A percentile compares a stretch with the other conserved stretches of the same genome.
Evolutionary conservation across 495 filamentous ascomycete genomes (phyloP).

Genomic region (Articulospora tetracladia): DNA sequence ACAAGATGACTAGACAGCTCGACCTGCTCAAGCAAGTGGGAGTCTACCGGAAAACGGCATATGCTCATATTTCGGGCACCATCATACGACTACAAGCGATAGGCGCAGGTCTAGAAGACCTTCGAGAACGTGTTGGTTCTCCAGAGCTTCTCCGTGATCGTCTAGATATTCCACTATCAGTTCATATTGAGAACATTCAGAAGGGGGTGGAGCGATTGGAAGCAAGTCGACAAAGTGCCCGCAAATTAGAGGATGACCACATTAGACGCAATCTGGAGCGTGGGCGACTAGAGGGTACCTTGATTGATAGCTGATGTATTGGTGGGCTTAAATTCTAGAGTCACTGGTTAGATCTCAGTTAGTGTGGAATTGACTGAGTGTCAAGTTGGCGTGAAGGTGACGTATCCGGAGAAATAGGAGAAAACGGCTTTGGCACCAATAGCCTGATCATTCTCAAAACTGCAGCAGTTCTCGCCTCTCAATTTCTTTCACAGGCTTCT

Average conservation of each 20-base stretch:
- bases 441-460: too few species aligned
- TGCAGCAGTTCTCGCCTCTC: too few species aligned
- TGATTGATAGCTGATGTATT: conserved; percentile 10
- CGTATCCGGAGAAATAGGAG: too few species aligned
- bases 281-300: conserved; percentile 10
- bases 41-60: conserved; percentile 54
- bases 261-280: conserved; percentile 44
- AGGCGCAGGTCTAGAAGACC: conserved; percentile 57
- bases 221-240: conserved; percentile 46
- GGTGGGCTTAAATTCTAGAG: neutral
- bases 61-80: conserved; percentile 52
- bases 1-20: conserved; percentile 55
- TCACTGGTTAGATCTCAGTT: neutral
- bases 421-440: too few species aligned
- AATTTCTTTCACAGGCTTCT: too few species aligned
- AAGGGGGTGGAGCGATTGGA: conserved; percentile 63
- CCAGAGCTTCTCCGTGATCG: conserved; percentile 50
- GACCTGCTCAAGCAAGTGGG: conserved; percentile 53
- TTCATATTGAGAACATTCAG: conserved; percentile 68
- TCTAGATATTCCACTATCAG: conserved; percentile 53
- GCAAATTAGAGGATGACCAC: conserved; percentile 54
- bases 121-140: conserved; percentile 59
- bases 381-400: too few species aligned
- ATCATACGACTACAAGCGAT: conserved; percentile 65
- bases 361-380: neutral